Evolutionary conservation across 441 rosid genomes (phyloP), one percentile per base, ranked within the genome.

Genomic region (Erodium chrysanthum): DNA sequence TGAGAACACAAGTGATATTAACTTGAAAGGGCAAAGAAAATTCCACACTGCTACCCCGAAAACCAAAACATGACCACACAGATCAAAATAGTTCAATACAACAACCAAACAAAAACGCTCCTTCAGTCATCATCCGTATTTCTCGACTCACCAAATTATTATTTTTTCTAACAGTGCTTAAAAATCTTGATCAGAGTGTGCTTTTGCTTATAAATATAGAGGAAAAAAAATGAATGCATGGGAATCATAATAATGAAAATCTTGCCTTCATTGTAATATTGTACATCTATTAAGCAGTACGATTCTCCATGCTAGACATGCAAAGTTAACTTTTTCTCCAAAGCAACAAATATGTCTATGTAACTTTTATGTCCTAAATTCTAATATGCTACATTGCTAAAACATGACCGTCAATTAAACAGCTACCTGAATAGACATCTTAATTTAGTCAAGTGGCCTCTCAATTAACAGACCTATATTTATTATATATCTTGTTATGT

Each of bases 401-500:
- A 20, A 56, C 25, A 3, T 1, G 54, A 46, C 17, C 54, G 14
- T 44, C 14, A 4, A n/a, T 5, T 50, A 50, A 50, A 50, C 58
- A 50, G 0, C 20, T 5, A 50, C 21, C 58, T 50, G 18, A 50
- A 50, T 12, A 50, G 7, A 50, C 54, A 50, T 50, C 20, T 50
- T 15, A 50, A 15, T n/a, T 2, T 4, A 31, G 35, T 31, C 4
- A 31, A 31, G 35, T 2, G 6, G 6, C 29, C 4, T 31, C 22
- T 23, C n/a, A 64, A 67, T 48, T 7, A 69, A 29, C 58, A 62
- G 40, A 63, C 54, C 17, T 33, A 63, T 52, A 48, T 64, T n/a
- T 64, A 63, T 52, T 33, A 15, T 29, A 20, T 62, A 23, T n/a
- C 25, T 21, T 17, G 18, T 27, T 10, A 20, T 17, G 18, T 27